These are phyloP conservation scores for Russula abietina DNA, from an alignment of 768 basidiomycete species.

Conservation along the genomic window DNA sequence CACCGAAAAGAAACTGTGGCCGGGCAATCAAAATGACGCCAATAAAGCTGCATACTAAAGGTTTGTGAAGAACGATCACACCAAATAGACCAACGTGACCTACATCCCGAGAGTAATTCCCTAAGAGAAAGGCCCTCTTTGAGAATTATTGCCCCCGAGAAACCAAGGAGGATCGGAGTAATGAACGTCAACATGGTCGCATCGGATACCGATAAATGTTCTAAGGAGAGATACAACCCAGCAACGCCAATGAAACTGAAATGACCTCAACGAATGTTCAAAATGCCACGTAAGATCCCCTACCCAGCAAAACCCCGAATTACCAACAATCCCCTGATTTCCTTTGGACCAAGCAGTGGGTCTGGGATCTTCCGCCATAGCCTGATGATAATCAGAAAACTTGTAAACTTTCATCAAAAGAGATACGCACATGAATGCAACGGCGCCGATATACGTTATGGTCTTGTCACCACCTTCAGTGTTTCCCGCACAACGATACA, in stretches of 20 bases:
- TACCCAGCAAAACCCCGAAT: slow-evolving; percentile 60
- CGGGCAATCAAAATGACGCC: slow-evolving; percentile 81
- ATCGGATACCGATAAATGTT: slow-evolving; percentile 74
- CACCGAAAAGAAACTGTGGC: slow-evolving; percentile 67
- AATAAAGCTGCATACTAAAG: slow-evolving; percentile 53
- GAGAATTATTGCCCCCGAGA: slow-evolving; percentile 56
- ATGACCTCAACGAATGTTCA: not conserved
- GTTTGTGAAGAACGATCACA: not conserved
- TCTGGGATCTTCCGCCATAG: slow-evolving; percentile 41
- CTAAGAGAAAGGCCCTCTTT: slow-evolving; percentile 51
- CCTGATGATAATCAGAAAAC: slow-evolving; percentile 31
- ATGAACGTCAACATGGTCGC: slow-evolving; percentile 74
- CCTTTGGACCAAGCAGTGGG: slow-evolving; percentile 65
- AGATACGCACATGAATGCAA: slow-evolving; percentile 42
- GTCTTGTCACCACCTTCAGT: slow-evolving; percentile 30
- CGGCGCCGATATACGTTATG: slow-evolving; percentile 48
- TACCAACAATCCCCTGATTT: slow-evolving; percentile 50
- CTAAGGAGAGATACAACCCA: slow-evolving; percentile 60
- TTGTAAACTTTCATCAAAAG: not conserved
- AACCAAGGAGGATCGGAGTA: slow-evolving; percentile 55
- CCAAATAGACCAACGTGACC: slow-evolving; percentile 11
- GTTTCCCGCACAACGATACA: not conserved
- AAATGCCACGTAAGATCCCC: not conserved
- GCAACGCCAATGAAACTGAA: slow-evolving; percentile 65
- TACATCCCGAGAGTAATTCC: slow-evolving; percentile 52